Evolutionary conservation across 768 basidiomycete species (phyloP).

Genomic region (Rossbeevera mucosa): DNA sequence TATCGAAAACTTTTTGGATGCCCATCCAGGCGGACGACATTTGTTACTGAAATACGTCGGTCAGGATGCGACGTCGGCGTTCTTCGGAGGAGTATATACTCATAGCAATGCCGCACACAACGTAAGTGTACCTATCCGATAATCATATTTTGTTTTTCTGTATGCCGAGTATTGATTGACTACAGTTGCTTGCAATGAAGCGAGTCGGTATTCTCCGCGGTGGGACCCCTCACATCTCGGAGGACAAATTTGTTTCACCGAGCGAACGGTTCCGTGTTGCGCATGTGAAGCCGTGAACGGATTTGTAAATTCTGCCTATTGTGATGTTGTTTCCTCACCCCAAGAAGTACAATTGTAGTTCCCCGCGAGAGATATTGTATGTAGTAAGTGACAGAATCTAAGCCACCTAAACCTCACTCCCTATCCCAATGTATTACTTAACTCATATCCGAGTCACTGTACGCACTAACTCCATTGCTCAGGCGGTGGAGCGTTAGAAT

Average conservation of each 20-base stretch:
- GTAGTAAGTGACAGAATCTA: no score
- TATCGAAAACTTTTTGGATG: not conserved
- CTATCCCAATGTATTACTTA: no score
- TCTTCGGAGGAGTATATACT: slow-evolving; percentile 5
- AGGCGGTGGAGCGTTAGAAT: no score
- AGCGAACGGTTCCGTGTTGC: slow-evolving; percentile 1
- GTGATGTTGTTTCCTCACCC: no score
- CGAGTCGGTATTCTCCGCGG: slow-evolving; percentile 3
- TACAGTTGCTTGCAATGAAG: slow-evolving; percentile 3
- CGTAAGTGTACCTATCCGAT: not conserved
- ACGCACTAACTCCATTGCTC: no score
- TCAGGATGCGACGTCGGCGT: slow-evolving; percentile 2
- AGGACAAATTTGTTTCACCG: slow-evolving; percentile 1
- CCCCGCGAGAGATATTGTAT: no score
- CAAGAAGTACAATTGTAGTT: not conserved
- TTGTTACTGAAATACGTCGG: slow-evolving; percentile 1
- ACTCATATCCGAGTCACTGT: no score
- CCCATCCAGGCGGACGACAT: not conserved
- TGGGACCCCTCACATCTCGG: not conserved
- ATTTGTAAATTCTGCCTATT: not conserved
- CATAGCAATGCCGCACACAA: slow-evolving; percentile 4
- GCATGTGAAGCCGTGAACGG: no score
- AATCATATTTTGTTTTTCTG: not conserved
- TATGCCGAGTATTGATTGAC: not conserved
- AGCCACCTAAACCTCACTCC: not conserved